Evolutionary conservation across 371 early-diverging fungal genomes (phyloP).

Genomic region (Haplosporangium sp.): DNA sequence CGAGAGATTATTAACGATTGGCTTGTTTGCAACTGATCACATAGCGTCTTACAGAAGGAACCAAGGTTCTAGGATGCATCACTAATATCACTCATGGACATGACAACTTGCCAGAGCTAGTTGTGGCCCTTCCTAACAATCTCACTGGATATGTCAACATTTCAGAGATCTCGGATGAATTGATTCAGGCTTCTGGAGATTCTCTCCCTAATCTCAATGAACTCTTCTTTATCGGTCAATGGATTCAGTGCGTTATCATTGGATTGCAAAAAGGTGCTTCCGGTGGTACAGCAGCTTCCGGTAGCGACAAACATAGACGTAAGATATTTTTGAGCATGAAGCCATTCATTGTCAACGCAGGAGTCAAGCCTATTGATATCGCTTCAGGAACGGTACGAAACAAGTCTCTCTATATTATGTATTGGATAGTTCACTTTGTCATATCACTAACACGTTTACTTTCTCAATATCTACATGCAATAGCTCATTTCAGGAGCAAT

Average conservation of each 20-base stretch:
- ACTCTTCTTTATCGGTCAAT: slow-evolving; percentile 80
- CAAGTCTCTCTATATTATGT: neutral
- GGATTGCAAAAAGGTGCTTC: slow-evolving; percentile 56
- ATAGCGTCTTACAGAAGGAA: slow-evolving; percentile 78
- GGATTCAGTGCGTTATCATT: slow-evolving; percentile 75
- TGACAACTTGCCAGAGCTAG: slow-evolving; percentile 76
- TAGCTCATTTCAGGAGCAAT: slow-evolving; percentile 75
- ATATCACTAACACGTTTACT: neutral
- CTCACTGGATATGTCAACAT: slow-evolving; percentile 82
- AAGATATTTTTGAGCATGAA: slow-evolving; percentile 78
- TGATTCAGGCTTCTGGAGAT: slow-evolving; percentile 73
- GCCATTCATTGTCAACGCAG: slow-evolving; percentile 74
- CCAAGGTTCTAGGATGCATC: slow-evolving; percentile 82
- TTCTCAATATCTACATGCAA: neutral
- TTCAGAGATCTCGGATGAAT: slow-evolving; percentile 79
- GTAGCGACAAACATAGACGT: slow-evolving; percentile 56
- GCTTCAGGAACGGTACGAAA: slow-evolving; percentile 69
- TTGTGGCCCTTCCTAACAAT: slow-evolving; percentile 83
- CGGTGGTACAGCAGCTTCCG: slow-evolving; percentile 55
- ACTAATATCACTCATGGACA: slow-evolving; percentile 70
- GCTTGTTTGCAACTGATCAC: neutral
- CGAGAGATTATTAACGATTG: neutral
- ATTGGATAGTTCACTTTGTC: neutral
- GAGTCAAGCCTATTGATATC: slow-evolving; percentile 65
- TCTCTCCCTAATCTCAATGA: slow-evolving; percentile 69